Percentiles rank a stretch among this genome's conserved stretches.
Conservation (phyloP, 2,329 filamentous ascomycete genomes). For the Hymenoscyphus albidus region DNA sequence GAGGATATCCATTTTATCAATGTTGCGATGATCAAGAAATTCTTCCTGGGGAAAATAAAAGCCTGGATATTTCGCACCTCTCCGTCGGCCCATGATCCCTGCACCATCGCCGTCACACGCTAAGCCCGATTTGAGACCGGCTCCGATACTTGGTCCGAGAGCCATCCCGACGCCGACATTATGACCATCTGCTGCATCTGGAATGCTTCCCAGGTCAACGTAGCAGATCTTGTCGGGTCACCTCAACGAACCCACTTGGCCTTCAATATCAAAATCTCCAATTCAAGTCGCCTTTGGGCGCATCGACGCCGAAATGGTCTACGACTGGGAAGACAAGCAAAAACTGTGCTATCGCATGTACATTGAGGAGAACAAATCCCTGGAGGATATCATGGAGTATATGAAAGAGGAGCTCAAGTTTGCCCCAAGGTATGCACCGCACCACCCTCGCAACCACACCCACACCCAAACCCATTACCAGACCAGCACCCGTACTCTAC, state of each 20-base stretch:
- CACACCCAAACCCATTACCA: too few species aligned
- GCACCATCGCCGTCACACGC: too few species aligned
- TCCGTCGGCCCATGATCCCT: background rate
- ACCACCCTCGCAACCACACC: too few species aligned
- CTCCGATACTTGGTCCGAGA: too few species aligned
- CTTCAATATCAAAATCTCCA: slow-evolving; percentile 9
- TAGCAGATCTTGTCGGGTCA: slow-evolving; percentile 19
- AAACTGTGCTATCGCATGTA: slow-evolving; percentile 68
- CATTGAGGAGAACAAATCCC: slow-evolving; percentile 67
- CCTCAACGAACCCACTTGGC: slow-evolving; percentile 22
- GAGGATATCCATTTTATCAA: slow-evolving; percentile 54
- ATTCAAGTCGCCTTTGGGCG: slow-evolving; percentile 9
- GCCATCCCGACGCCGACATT: too few species aligned
- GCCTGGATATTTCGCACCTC: background rate
- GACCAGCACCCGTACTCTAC: slow-evolving; percentile 24
- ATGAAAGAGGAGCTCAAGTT: slow-evolving; percentile 64
- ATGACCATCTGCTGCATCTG: background rate
- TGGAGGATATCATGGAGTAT: slow-evolving; percentile 71
- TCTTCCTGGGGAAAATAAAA: background rate
- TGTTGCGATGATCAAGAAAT: slow-evolving; percentile 3
- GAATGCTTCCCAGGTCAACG: background rate
- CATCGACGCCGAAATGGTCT: slow-evolving; percentile 40
- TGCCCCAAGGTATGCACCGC: slow-evolving; percentile 58
- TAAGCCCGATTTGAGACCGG: too few species aligned
- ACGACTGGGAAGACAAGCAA: slow-evolving; percentile 65